Base-by-base conservation (phyloP, 2,329 filamentous ascomycete species). In the Hirsutella rhossiliensis region DNA sequence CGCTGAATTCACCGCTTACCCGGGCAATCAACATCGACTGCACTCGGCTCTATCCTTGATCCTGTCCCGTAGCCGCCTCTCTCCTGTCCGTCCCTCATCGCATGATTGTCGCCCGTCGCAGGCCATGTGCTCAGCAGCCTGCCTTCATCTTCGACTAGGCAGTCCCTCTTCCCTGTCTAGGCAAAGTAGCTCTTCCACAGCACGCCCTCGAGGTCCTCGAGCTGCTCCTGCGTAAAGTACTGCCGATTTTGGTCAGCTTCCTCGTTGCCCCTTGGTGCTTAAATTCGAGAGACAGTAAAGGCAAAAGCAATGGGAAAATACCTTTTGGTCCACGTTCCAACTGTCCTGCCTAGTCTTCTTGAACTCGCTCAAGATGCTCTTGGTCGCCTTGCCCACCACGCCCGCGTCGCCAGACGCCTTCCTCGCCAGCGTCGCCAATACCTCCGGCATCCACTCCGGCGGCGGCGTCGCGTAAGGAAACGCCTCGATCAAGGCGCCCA, bases 121-220 rank as follows among this genome's bases (percentile, higher is more conserved):
- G 23, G 23, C 23, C 23, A n/a, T n/a, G n/a, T n/a, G n/a, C n/a
- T n/a, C n/a, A n/a, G n/a, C n/a, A 27, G 23, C 9, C 23, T 27
- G 23, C 23, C 23, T 27, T 27, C 3, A 27, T 23, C 15, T 17
- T 37, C 9, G 11, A 12, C 6, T 19, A 6, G 7, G 15, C 36
- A 12, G 9, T 11, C 36, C 7, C n/a, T n/a, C 8, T 12, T 9
- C 36, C 17, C 12, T 4, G 15, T 11, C 27, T 69, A 95, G 36
- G 89, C 94, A 69, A 98, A 98, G 62, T 98, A 98, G 63, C 90
- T 97, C 81, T 98, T 98, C 92, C 92, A 98, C 43, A 98, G 70
- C 40, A 98, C 94, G 43, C 92, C 92, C 56, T 96, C 89, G 47
- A 98, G 64, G 59, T 97, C 90, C 62, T 97, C 92, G 11, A 98